phyloP scores from a whole-genome alignment of 768 basidiomycete genomes.

The Ramaria rubella region DNA sequence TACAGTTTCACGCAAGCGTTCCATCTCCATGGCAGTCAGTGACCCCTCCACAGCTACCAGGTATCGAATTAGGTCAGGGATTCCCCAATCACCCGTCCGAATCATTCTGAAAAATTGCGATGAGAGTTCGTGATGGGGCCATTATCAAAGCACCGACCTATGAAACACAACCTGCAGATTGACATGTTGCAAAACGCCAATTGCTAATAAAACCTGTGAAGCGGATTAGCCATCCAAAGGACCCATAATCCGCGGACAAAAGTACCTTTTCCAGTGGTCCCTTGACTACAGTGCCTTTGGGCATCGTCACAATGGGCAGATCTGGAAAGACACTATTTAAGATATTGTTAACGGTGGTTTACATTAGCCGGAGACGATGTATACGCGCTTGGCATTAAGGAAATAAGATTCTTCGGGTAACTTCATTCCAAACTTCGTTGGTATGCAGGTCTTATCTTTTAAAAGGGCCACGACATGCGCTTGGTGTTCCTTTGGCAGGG shows the following conservation, averaged over 20 bases:
- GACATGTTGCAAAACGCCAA: constrained; percentile 88
- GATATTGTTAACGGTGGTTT: background rate
- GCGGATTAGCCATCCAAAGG: background rate
- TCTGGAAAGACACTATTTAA: constrained; percentile 66
- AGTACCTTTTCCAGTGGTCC: constrained; percentile 55
- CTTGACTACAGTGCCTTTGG: constrained; percentile 58
- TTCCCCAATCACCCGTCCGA: constrained; percentile 85
- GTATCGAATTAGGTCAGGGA: constrained; percentile 79
- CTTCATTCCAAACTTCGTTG: constrained; percentile 66
- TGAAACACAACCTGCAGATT: constrained; percentile 92
- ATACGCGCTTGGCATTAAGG: constrained; percentile 51
- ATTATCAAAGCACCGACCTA: constrained; percentile 38
- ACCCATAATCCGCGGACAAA: background rate
- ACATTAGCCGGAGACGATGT: background rate
- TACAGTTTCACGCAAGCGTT: constrained; percentile 52
- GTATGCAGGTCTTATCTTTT: constrained; percentile 49
- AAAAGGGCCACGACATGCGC: constrained; percentile 43
- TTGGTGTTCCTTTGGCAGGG: constrained; percentile 44
- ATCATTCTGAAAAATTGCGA: constrained; percentile 55
- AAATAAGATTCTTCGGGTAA: constrained; percentile 74
- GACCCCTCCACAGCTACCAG: constrained; percentile 73
- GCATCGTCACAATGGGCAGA: constrained; percentile 68
- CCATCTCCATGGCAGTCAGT: constrained; percentile 50
- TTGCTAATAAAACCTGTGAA: constrained; percentile 42
- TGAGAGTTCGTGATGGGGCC: background rate